A percentile compares a stretch with the other conserved stretches of the same genome.
Evolutionary conservation across 805 yeast species (phyloP).

Genomic region (Yarrowia divulgata): DNA sequence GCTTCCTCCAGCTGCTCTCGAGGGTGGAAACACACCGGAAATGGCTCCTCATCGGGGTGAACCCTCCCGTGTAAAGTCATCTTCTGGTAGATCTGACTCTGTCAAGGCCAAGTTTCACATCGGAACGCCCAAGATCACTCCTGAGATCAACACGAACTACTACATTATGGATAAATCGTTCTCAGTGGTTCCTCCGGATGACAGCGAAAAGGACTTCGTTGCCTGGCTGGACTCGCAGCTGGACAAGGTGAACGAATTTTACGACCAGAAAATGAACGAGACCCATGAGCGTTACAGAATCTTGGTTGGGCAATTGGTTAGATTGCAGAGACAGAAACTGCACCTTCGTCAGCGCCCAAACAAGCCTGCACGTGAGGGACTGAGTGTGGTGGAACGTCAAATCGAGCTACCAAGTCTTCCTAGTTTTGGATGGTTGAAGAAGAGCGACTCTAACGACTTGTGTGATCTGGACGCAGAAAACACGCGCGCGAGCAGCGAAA

Average conservation of each 20-base stretch:
- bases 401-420: slow-evolving; percentile 40
- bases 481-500: slow-evolving; percentile 7
- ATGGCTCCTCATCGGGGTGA: slow-evolving; percentile 23
- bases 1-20: slow-evolving; percentile 23
- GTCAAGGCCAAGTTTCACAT: slow-evolving; percentile 22
- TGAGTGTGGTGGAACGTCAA: slow-evolving; percentile 9
- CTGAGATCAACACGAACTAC: slow-evolving; percentile 19
- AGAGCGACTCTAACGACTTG: slow-evolving; percentile 41
- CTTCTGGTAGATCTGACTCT: slow-evolving; percentile 4
- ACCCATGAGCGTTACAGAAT: slow-evolving; percentile 65
- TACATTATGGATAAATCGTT: slow-evolving; percentile 28
- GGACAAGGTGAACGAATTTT: slow-evolving; percentile 66
- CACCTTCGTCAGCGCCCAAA: slow-evolving; percentile 41
- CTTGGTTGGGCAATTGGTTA: slow-evolving; percentile 72
- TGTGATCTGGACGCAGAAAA: neutral
- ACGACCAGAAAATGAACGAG: slow-evolving; percentile 64
- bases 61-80: neutral
- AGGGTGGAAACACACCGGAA: slow-evolving; percentile 10
- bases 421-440: slow-evolving; percentile 29
- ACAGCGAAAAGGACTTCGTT: slow-evolving; percentile 59
- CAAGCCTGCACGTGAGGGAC: slow-evolving; percentile 42
- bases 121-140: slow-evolving; percentile 31
- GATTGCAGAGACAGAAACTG: slow-evolving; percentile 60
- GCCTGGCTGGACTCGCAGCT: slow-evolving; percentile 72
- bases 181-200: slow-evolving; percentile 8